phyloP scores from a whole-genome alignment of 768 basidiomycete species.

The Lactarius sp. region DNA sequence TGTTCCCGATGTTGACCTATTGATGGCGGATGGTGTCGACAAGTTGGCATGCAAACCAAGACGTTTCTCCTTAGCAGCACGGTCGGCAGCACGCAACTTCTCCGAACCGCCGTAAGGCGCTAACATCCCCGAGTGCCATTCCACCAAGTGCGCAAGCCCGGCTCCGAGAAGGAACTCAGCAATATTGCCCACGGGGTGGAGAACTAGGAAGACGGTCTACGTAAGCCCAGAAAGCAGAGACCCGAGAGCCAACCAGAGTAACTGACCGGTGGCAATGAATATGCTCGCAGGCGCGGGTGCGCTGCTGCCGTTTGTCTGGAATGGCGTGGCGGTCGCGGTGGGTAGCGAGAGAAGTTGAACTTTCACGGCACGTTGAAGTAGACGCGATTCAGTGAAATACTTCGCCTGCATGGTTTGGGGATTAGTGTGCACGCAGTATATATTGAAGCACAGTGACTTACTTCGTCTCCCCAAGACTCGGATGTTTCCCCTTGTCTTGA shows the following conservation, averaged over 20 bases:
- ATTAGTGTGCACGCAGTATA: not conserved
- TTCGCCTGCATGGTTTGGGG: constrained; percentile 54
- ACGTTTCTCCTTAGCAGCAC: constrained; percentile 69
- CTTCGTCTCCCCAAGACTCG: constrained; percentile 89
- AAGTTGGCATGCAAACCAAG: constrained; percentile 62
- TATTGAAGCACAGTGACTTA: constrained; percentile 33
- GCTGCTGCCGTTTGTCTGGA: constrained; percentile 55
- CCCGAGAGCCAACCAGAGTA: not conserved
- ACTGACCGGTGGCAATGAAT: constrained; percentile 81
- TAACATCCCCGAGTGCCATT: constrained; percentile 98
- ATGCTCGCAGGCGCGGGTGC: constrained; percentile 68
- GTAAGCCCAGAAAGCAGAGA: not conserved
- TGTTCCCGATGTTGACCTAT: constrained; percentile 38
- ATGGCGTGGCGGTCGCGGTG: constrained; percentile 71
- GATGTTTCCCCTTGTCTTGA: constrained; percentile 70
- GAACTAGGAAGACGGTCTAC: constrained; percentile 39
- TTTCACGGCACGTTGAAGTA: constrained; percentile 73
- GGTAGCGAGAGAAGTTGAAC: constrained; percentile 79
- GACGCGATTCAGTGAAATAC: constrained; percentile 87
- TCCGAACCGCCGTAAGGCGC: constrained; percentile 82
- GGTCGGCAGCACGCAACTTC: constrained; percentile 79
- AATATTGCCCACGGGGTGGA: constrained; percentile 93
- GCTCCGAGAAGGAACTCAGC: constrained; percentile 81
- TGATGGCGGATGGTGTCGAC: constrained; percentile 43
- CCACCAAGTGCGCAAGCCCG: constrained; percentile 87